These are phyloP conservation scores for Micractinium sp. DNA, from an alignment of 139 green algal genomes.

Conservation along the genomic window DNA sequence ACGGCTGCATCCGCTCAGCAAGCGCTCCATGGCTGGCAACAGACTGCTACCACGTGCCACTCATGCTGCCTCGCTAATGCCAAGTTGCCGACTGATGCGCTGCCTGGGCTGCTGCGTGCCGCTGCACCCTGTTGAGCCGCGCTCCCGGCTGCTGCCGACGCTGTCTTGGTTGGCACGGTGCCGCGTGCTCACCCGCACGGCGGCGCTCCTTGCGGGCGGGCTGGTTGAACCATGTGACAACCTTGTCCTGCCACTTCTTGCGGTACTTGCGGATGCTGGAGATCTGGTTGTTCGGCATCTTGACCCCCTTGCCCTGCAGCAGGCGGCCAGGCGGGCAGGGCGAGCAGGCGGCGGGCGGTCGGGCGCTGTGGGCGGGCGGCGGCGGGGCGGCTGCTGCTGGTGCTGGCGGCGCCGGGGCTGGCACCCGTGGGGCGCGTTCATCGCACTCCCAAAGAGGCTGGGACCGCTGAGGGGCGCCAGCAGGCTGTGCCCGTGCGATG, in stretches of 20 bases:
- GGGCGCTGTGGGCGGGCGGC: background rate
- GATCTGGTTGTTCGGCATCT: conserved; percentile 91
- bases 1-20: no score
- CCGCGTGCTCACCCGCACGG: conserved; percentile 67
- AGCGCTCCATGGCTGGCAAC: no score
- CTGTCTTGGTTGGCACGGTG: no score
- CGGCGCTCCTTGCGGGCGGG: conserved; percentile 92
- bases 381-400: background rate
- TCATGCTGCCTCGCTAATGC: no score
- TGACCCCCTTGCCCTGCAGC: conserved; percentile 45
- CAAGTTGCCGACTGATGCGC: no score
- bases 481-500: background rate
- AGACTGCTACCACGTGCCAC: no score
- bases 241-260: conserved; percentile 85
- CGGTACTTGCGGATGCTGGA: conserved; percentile 94
- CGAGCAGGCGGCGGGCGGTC: background rate
- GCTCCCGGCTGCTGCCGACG: no score
- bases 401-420: background rate
- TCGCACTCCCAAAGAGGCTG: background rate
- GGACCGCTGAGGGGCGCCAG: background rate
- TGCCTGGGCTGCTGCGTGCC: no score
- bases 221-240: conserved; percentile 99
- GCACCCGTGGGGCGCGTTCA: no score
- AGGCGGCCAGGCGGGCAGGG: background rate
- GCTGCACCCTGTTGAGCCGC: no score